Evolutionary conservation across 225 moss, liverwort and hornwort species (phyloP).

Genomic region (Rhytidiadelphus loreus): DNA sequence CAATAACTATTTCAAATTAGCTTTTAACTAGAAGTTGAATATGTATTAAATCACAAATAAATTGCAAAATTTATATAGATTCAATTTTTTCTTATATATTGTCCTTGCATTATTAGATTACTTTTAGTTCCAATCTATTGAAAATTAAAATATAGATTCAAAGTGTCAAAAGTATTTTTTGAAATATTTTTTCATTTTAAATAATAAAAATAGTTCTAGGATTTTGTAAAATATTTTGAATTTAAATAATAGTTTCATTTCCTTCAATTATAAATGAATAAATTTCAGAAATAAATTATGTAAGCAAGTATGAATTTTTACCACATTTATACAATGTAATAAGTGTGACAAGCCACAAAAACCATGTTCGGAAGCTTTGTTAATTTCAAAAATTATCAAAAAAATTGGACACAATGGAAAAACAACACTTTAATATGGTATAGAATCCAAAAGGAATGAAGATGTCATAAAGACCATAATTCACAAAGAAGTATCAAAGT

Average conservation of each 20-base stretch:
- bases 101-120: not conserved
- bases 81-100: too few species aligned
- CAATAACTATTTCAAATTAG: not conserved
- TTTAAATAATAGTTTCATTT: not conserved
- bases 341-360: not conserved
- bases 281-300: not conserved
- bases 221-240: too few species aligned
- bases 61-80: too few species aligned
- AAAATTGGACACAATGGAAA: not conserved
- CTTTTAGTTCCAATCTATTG: fast-evolving
- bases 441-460: not conserved
- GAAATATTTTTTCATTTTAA: not conserved
- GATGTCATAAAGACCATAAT: not conserved
- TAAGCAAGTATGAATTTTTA: not conserved
- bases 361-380: fast-evolving
- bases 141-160: not conserved
- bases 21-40: too few species aligned
- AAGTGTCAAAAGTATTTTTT: not conserved
- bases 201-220: not conserved
- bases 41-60: too few species aligned
- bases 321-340: not conserved
- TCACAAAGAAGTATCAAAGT: not conserved
- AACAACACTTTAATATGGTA: not conserved
- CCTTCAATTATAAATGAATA: not conserved
- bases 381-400: not conserved